These are phyloP conservation scores for Candida anutae DNA, from an alignment of 1,139 yeast genomes.

Conservation along the genomic window DNA sequence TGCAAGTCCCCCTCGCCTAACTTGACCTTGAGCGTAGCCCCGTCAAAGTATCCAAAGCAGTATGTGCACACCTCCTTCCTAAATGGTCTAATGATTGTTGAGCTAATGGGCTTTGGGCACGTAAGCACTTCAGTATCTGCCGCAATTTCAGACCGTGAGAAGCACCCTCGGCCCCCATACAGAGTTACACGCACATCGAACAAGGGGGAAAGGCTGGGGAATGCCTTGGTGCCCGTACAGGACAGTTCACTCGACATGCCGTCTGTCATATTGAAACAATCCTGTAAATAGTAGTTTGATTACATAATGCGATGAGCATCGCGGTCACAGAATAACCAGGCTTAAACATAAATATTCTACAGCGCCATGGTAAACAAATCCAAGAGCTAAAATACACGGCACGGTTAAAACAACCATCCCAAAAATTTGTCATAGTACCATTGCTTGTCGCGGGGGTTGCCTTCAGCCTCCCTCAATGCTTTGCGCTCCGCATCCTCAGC, in stretches of 20 bases:
- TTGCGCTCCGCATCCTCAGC: slow-evolving; percentile 30
- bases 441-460: slow-evolving; percentile 29
- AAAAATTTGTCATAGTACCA: slow-evolving; percentile 53
- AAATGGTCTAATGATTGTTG: slow-evolving; percentile 45
- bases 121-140: slow-evolving; percentile 33
- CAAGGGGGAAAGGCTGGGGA: slow-evolving; percentile 16
- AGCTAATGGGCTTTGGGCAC: slow-evolving; percentile 37
- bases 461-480: slow-evolving; percentile 42
- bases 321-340: too few relatives aligned
- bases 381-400: too few relatives aligned
- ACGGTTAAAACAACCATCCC: slow-evolving; percentile 51
- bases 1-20: too few relatives aligned
- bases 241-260: too few relatives aligned
- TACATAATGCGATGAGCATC: too few relatives aligned
- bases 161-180: slow-evolving; percentile 64
- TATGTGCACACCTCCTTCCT: slow-evolving; percentile 57
- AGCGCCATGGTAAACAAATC: too few relatives aligned
- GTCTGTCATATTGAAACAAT: too few relatives aligned
- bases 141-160: slow-evolving; percentile 35
- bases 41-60: slow-evolving; percentile 48
- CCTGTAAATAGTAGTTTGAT: too few relatives aligned
- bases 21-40: slow-evolving; percentile 38
- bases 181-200: slow-evolving; percentile 35
- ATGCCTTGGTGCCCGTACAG: too few relatives aligned
- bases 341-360: too few relatives aligned